Evolutionary conservation across 2,329 filamentous ascomycete genomes (phyloP).

Genomic region (Diplodia sapinea): DNA sequence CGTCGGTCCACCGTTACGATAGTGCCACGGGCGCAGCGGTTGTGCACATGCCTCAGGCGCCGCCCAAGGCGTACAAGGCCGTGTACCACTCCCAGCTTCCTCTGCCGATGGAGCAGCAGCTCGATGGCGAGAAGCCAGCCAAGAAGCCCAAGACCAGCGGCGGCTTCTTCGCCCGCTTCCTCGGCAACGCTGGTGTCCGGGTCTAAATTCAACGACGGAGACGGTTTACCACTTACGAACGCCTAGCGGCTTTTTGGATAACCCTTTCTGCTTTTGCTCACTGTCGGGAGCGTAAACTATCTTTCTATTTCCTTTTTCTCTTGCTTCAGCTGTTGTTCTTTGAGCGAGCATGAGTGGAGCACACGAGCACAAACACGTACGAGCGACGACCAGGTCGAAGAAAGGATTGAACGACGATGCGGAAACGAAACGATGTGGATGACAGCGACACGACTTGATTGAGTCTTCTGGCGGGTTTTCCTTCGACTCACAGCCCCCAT

Average conservation of each 20-base stretch:
- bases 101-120: slow-evolving; percentile 40
- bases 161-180: slow-evolving; percentile 33
- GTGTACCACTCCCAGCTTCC: slow-evolving; percentile 16
- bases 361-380: slow-evolving; percentile 2
- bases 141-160: slow-evolving; percentile 47
- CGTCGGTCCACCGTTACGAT: slow-evolving; percentile 48
- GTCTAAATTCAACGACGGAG: not conserved
- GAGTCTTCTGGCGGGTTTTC: slow-evolving; percentile 8
- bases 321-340: slow-evolving; percentile 18
- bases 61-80: slow-evolving; percentile 37
- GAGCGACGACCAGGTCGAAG: slow-evolving; percentile 10
- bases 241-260: slow-evolving; percentile 1
- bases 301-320: slow-evolving; percentile 2
- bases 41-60: slow-evolving; percentile 50
- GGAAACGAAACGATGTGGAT: slow-evolving; percentile 26
- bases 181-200: slow-evolving; percentile 18
- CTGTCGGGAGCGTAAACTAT: not conserved
- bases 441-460: slow-evolving; percentile 21
- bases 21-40: slow-evolving; percentile 49
- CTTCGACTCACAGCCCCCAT: slow-evolving; percentile 1
- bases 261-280: not conserved
- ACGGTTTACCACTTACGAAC: not conserved
- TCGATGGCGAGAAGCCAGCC: slow-evolving; percentile 43
- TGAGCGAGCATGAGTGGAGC: slow-evolving; percentile 23
- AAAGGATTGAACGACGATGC: slow-evolving; percentile 2